A percentile compares a stretch with the other conserved stretches of the same genome.
phyloP scores from a whole-genome alignment of 2,329 filamentous ascomycete species.

The Teratosphaeria pseudoeucalypti region DNA sequence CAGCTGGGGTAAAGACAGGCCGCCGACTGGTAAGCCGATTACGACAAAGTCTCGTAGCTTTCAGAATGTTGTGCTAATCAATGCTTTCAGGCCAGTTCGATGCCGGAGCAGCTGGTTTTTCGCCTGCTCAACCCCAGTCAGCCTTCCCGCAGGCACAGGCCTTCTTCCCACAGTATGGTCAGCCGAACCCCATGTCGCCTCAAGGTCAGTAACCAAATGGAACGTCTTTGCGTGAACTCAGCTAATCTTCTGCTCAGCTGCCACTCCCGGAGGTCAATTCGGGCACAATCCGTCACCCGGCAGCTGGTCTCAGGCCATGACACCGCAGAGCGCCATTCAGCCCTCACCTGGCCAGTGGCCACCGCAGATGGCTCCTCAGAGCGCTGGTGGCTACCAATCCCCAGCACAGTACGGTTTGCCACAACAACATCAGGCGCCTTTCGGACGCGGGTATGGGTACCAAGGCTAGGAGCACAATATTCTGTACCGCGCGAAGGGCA shows the following conservation, averaged over 20 bases:
- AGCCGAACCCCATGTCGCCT: constrained; percentile 53
- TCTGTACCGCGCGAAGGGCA: background rate
- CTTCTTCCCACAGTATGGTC: constrained; percentile 92
- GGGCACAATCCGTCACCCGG: constrained; percentile 51
- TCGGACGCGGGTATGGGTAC: constrained; percentile 47
- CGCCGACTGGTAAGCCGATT: constrained; percentile 47
- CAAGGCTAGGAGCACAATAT: constrained; percentile 37
- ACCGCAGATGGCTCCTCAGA: constrained; percentile 40
- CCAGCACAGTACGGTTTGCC: constrained; percentile 41
- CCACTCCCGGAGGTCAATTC: constrained; percentile 45
- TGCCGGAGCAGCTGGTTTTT: constrained; percentile 46
- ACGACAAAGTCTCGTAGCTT: background rate
- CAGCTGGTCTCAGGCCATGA: constrained; percentile 42
- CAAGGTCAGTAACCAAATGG: constrained; percentile 14
- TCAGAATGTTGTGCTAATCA: background rate
- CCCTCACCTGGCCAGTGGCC: constrained; percentile 33
- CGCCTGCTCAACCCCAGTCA: constrained; percentile 56
- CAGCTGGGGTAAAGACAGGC: constrained; percentile 99
- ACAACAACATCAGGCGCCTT: constrained; percentile 37
- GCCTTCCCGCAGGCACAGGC: constrained; percentile 62
- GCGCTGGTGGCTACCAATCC: constrained; percentile 69
- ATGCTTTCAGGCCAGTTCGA: constrained; percentile 53
- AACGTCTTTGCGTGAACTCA: background rate
- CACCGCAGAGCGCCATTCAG: constrained; percentile 17
- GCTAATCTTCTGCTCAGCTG: background rate